Evolutionary conservation across 2,329 filamentous ascomycete species (phyloP), one percentile per base, ranked within the genome.

Genomic region (Ophiostoma montium): DNA sequence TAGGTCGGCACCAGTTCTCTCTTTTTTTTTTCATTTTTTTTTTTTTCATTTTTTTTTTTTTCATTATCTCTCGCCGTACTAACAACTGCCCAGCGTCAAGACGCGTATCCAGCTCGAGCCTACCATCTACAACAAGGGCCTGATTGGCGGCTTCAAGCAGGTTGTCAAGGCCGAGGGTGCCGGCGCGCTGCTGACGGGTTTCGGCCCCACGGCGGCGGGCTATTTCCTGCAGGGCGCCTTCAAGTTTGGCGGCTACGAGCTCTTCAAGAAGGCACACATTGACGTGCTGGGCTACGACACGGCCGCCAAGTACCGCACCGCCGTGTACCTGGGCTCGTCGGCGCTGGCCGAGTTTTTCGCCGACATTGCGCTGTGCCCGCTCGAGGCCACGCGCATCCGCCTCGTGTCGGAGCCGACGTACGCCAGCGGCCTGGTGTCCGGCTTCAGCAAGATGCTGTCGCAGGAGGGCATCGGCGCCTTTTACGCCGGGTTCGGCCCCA

Each of bases 211-310:
- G 61, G 76, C 78, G 59, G 82, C 83, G 57, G 84, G 84, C 65
- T 89, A 89, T 72, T 88, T 87, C 77, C 76, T 89, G 60, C 84
- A 89, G 70, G 84, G 84, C 63, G 82, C 83, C 60, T 82, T 88
- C 78, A 89, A 89, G 72, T 89, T 89, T 67, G 84, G 84, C 66
- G 84, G 84, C 63, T 89, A 89, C 68, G 84, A 89, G 71, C 80
- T 88, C 70, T 88, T 89, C 81, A 89, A 89, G 79, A 78, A 86
- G 72, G 82, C 86, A 68, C 74, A 72, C 61, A 87, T 89, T 70
- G 80, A 83, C 72, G 55, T 72, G 55, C 67, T 88, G 59, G 84
- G 84, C 61, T 78, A 80, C 62, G 81, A 85, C 65, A 76, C 68
- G 54, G 82, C 82, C 58, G 71, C 72, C 60, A 75, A 82, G 65